A percentile compares a stretch with the other conserved stretches of the same genome.
Conservation (phyloP, 805 yeast genomes). For the Candida ascalaphidarum region DNA sequence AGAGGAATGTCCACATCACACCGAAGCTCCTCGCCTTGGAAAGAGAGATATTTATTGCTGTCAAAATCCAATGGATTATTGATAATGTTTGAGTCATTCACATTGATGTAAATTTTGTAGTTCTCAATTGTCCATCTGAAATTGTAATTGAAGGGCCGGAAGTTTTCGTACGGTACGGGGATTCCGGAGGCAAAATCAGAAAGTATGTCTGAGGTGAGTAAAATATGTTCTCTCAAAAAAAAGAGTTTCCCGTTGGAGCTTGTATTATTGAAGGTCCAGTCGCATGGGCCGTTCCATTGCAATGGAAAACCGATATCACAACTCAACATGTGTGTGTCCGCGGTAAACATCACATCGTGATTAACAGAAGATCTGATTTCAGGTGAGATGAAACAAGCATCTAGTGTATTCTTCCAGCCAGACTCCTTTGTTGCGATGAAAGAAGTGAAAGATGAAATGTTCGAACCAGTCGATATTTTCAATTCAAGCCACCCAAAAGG, state of each 20-base stretch:
- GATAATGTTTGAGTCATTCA: slow-evolving; percentile 82
- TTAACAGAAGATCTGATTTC: slow-evolving; percentile 80
- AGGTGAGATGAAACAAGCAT: slow-evolving; percentile 39
- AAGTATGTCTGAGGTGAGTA: slow-evolving; percentile 61
- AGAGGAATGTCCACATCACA: slow-evolving; percentile 51
- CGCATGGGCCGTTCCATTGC: slow-evolving; percentile 72
- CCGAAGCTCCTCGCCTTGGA: slow-evolving; percentile 54
- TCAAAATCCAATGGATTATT: slow-evolving; percentile 80
- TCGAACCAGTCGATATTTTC: slow-evolving; percentile 47
- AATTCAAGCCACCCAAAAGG: slow-evolving; percentile 93
- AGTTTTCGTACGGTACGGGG: slow-evolving; percentile 63
- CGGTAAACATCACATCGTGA: slow-evolving; percentile 68
- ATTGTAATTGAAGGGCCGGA: slow-evolving; percentile 61
- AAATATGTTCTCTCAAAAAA: slow-evolving; percentile 73
- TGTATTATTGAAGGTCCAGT: slow-evolving; percentile 53
- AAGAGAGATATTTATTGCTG: slow-evolving; percentile 69
- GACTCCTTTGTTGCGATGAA: slow-evolving; percentile 42
- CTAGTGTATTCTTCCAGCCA: slow-evolving; percentile 47
- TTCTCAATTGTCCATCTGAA: slow-evolving; percentile 51
- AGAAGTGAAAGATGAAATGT: slow-evolving; percentile 37
- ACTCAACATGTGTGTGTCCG: slow-evolving; percentile 46
- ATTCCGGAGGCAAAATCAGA: slow-evolving; percentile 73
- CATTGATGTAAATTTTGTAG: slow-evolving; percentile 62
- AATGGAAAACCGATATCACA: slow-evolving; percentile 65
- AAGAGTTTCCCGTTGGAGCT: slow-evolving; percentile 52